Conservation (phyloP, 176 grass and related monocot genomes). For the Poa annua region DNA sequence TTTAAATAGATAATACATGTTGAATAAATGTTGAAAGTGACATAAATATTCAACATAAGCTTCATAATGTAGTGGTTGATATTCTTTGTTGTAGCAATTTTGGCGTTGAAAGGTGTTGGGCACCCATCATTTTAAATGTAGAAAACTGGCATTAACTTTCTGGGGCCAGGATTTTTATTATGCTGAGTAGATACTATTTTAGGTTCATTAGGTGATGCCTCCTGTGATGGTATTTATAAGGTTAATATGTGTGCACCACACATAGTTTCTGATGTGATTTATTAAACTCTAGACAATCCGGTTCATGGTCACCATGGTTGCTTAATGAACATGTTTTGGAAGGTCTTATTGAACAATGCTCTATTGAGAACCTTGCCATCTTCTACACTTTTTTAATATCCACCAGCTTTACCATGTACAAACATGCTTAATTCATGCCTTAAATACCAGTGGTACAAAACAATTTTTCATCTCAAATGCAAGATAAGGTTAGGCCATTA, state of each 20-base stretch:
- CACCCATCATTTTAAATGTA: not conserved
- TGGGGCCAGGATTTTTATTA: not conserved
- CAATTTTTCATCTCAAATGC: not conserved
- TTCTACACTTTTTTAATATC: not conserved
- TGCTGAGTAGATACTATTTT: conserved; percentile 5
- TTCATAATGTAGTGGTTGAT: conserved; percentile 9
- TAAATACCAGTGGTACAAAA: not conserved
- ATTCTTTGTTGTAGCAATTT: conserved; percentile 8
- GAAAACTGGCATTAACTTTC: not conserved
- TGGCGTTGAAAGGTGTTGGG: not conserved
- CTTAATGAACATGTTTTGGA: not conserved
- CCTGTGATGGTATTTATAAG: not conserved
- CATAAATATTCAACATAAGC: not conserved
- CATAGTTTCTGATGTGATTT: not conserved
- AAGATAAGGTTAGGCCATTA: conserved; percentile 1
- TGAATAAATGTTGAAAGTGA: not conserved
- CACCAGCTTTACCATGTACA: not conserved
- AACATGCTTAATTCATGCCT: not conserved
- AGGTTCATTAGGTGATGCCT: not conserved
- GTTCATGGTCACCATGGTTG: not conserved
- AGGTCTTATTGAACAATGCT: conserved; percentile 6
- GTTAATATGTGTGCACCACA: conserved; percentile 1
- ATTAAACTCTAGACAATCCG: not conserved
- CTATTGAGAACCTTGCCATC: not conserved
- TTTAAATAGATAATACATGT: conserved; percentile 2